A percentile compares a stretch with the other conserved stretches of the same genome.
Conservation (phyloP, 2,329 filamentous ascomycete genomes). For the Scolecobasidium constrictum region DNA sequence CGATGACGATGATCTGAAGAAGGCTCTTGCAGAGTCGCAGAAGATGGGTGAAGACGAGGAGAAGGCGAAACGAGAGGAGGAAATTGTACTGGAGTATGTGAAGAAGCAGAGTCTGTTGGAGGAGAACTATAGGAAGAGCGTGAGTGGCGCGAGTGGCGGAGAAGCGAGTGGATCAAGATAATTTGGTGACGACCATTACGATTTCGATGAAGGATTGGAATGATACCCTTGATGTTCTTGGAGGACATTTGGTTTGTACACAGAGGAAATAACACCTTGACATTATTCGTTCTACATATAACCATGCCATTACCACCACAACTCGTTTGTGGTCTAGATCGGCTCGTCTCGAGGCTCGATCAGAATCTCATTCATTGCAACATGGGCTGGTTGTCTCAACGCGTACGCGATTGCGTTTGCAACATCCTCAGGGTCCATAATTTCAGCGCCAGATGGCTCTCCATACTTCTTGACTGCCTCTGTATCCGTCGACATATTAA, state of each 20-base stretch:
- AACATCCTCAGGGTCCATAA: conserved; percentile 63
- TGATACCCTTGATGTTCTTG: too few species aligned
- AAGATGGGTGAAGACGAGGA: conserved; percentile 19
- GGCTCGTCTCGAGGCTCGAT: conserved; percentile 70
- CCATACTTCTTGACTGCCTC: conserved; percentile 74
- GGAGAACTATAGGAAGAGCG: conserved; percentile 33
- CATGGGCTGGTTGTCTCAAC: conserved; percentile 61
- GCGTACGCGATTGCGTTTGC: conserved; percentile 65
- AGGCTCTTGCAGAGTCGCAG: conserved; percentile 24
- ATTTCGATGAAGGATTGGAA: too few species aligned
- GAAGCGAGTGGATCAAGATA: background rate
- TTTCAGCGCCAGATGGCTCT: conserved; percentile 62
- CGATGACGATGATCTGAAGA: conserved; percentile 22
- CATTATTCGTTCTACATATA: too few species aligned
- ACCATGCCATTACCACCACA: too few species aligned
- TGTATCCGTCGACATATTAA: conserved; percentile 63
- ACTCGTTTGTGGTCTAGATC: conserved; percentile 38
- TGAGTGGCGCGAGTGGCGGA: background rate
- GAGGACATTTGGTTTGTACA: too few species aligned
- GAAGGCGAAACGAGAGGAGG: conserved; percentile 48
- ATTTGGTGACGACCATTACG: too few species aligned
- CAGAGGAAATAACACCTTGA: too few species aligned
- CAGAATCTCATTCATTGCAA: conserved; percentile 69
- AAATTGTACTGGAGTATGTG: conserved; percentile 65
- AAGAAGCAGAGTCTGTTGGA: conserved; percentile 67